Evolutionary conservation across 495 filamentous ascomycete species (phyloP).

Genomic region (Articulospora tetracladia): DNA sequence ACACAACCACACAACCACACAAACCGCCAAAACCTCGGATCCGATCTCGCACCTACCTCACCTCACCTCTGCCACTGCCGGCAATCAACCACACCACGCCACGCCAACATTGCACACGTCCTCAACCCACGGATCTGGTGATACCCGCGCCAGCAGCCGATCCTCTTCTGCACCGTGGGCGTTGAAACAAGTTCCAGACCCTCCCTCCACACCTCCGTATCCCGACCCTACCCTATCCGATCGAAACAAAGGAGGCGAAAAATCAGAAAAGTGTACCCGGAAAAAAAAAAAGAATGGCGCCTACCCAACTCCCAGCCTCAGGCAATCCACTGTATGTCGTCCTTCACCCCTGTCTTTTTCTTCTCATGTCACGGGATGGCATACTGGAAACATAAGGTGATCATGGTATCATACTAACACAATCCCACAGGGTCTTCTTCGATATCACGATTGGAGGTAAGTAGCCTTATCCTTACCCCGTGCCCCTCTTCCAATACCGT

Average conservation of each 20-base stretch:
- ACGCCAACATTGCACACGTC: too few species aligned
- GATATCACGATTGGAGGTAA: constrained; percentile 88
- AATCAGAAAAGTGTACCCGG: too few species aligned
- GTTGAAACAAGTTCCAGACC: not conserved
- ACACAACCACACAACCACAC: not conserved
- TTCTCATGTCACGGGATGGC: not conserved
- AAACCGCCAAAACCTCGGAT: not conserved
- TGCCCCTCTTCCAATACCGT: constrained; percentile 10
- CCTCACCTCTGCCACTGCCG: too few species aligned
- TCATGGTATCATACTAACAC: constrained; percentile 5
- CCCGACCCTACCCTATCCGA: too few species aligned
- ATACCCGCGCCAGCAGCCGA: not conserved
- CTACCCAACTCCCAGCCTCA: constrained; percentile 47
- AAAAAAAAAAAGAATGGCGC: constrained; percentile 35
- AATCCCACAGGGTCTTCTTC: constrained; percentile 69
- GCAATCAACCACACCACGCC: too few species aligned
- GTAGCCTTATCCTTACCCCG: constrained; percentile 20
- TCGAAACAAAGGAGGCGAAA: too few species aligned
- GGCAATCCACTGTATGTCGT: constrained; percentile 51
- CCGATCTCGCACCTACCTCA: not conserved
- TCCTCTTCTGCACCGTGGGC: not conserved
- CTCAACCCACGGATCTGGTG: not conserved
- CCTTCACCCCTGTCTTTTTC: not conserved
- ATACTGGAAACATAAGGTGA: not conserved
- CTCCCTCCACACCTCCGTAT: too few species aligned